Base-by-base conservation (phyloP, 306 rosid genomes). In the Pterocarpus santalinus region DNA sequence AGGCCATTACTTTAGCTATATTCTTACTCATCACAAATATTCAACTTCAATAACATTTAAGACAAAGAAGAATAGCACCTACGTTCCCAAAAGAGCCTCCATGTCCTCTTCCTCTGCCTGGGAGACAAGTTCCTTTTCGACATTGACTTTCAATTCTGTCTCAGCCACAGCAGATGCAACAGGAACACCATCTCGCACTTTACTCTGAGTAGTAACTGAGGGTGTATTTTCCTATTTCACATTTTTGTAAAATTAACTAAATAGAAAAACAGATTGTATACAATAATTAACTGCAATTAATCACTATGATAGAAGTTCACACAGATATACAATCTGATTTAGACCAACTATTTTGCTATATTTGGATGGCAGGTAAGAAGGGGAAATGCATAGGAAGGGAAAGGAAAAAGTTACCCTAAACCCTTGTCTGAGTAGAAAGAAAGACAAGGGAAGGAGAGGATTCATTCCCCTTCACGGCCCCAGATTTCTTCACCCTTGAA, bases 21-120 rank as follows among this genome's bases (percentile, higher is more conserved):
- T 47, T 80, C 64, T 49, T 41, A 72, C 70, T 51, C 15, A 34
- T 67, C 76, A 77, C 28, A 8, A 64, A 72, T 33, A 73, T 66
- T 81, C 16, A 79, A 57, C 64, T 70, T 62, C 44, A 67, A 76
- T 77, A 66, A 7, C 65, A 77, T 77, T 87, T 68, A 69, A 79
- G 60, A 58, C 46, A 52, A 51, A 63, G 76, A 85, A 61, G 72
- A 63, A 66, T 62, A 85, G 70, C 75, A 90, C 96, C 57, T 92
- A 95, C 99, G 94, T 95, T 84, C 94, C 99, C 88, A 95, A 81
- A 82, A 95, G 99, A 52, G 98, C 98, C 84, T 95, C 98, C 94
- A 95, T 93, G 86, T 95, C 99, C 90, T 95, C 99, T 85, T 95
- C 99, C 91, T 95, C 99, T 51, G 97, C 99, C 84, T 95, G 99